Base-by-base conservation (phyloP, 805 yeast species). In the Groenewaldozyma salmanticensis region DNA sequence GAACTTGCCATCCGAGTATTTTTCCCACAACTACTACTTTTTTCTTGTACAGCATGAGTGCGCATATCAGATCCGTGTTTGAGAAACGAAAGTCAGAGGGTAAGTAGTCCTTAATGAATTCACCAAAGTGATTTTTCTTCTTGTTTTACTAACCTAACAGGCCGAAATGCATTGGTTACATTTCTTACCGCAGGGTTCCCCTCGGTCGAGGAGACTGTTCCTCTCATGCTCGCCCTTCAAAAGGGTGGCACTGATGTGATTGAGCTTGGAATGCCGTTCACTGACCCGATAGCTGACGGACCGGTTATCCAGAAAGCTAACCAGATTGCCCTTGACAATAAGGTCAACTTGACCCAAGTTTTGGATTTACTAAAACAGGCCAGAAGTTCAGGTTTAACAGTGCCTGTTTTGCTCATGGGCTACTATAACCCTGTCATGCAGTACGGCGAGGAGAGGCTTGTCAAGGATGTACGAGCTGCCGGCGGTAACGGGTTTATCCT, bases 251-350 rank as follows among this genome's bases (percentile, higher is more conserved):
- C 83, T 31, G 97, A 92, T 58, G 74, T 92, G 47, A 85, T 92
- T 52, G 99, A 92, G 65, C 66, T 92, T 36, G 98, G 99, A 47
- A 66, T 92, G 59, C 99, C 99, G 37, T 92, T 92, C 61, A 81
- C 95, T 18, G 99, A 92, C 60, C 98, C 99, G 31, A 87, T 92
- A 60, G 99, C 97, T 27, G 99, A 92, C 62, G 99, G 99, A 37
- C 95, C 97, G 31, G 85, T 95, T 15, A 92, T 92, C 55, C 98
- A 92, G 66, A 77, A 68, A 27, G 86, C 97, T 31, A 88, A 88
- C 65, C 50, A 56, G 40, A 44, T 62, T n/a, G 92, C 98, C 16
- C 70, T 92, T 48, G 71, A 74, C 20, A 90, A 92, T 54, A 94
- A 94, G 11, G 75, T 87, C 45, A 80, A 86, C 22, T 77, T 86